A percentile compares a stretch with the other conserved stretches of the same genome.
phyloP scores from a whole-genome alignment of 1,139 yeast genomes.

The Meyerozyma athensensis region DNA sequence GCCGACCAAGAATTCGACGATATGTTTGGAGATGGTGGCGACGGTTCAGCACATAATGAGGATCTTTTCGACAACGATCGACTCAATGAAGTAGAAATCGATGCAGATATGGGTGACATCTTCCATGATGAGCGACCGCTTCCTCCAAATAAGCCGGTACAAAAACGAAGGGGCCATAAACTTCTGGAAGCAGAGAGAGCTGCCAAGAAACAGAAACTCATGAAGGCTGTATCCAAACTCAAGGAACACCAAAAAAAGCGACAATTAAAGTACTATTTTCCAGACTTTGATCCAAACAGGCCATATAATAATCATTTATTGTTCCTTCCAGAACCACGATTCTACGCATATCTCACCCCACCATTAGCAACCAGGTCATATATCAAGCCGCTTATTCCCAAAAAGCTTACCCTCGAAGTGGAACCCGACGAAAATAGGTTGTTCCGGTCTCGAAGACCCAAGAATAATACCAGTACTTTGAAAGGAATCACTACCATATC shows the following conservation, averaged over 20 bases:
- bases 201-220: slow-evolving; percentile 22
- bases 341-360: slow-evolving; percentile 50
- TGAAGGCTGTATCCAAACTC: slow-evolving; percentile 25
- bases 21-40: slow-evolving; percentile 46
- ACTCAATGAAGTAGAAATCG: slow-evolving; percentile 19
- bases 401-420: slow-evolving; percentile 45
- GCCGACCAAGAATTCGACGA: slow-evolving; percentile 48
- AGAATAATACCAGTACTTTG: slow-evolving; percentile 1
- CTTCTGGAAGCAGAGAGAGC: slow-evolving; percentile 17
- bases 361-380: slow-evolving; percentile 33
- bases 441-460: slow-evolving; percentile 30
- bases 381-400: slow-evolving; percentile 57
- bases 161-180: slow-evolving; percentile 19
- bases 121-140: slow-evolving; percentile 25
- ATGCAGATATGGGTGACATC: slow-evolving; percentile 33
- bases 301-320: slow-evolving; percentile 63
- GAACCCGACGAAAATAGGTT: slow-evolving; percentile 43
- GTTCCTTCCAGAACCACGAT: slow-evolving; percentile 59
- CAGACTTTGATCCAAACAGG: slow-evolving; percentile 52
- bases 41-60: slow-evolving; percentile 14
- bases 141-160: slow-evolving; percentile 10
- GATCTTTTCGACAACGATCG: slow-evolving; percentile 10
- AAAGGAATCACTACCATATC: slow-evolving; percentile 21
- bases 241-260: slow-evolving; percentile 30
- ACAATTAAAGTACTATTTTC: slow-evolving; percentile 50